Base-by-base conservation (phyloP, 352 stramenopile genomes). In the Saprolegnia parasitica region DNA sequence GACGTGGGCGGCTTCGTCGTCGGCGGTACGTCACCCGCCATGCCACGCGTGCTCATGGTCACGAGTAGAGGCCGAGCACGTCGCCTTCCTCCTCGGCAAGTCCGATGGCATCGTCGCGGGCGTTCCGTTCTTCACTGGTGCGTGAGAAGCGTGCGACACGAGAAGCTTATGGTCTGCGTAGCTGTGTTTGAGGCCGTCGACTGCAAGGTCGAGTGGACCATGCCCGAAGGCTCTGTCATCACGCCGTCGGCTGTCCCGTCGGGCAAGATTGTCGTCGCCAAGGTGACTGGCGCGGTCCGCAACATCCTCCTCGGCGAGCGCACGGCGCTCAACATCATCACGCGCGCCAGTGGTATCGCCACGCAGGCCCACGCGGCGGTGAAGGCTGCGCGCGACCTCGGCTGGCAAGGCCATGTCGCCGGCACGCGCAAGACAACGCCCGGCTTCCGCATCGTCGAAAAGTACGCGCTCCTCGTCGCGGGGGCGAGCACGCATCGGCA, bases 1-100 rank as follows among this genome's bases (percentile, higher is more conserved):
- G 96, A 99, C 80, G 96, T 99, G 20, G 96, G 97, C 57, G 97
- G 97, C 66, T 97, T 98, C 67, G 96, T 99, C n/a, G 97, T 99
- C 18, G 97, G 97, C 58, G 82, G 76, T 81, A 64, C 66, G 63
- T 74, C 24, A 47, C 71, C 20, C 77, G 79, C 61, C 0, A 15
- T 37, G n/a, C 15, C 49, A 32, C 15, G 18, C 37, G 20, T 16
- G 16, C 35, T 32, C 35, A 37, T 24, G 49, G 15, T 42, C 20
- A n/a, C n/a, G n/a, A n/a, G 24, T 39, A 90, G 84, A 96, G 46
- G 49, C 77, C 8, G n/a, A 81, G n/a, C 82, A 95, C 73, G 90
- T 82, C 35, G 91, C 91, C 15, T 77, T 91, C 52, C 76, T 98
- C 26, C 78, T 97, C 42, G 90, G 87, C 76, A 99, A 99, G 80